phyloP scores from a whole-genome alignment of 2,329 filamentous ascomycete genomes.

The Zymoseptoria pseudotritici region DNA sequence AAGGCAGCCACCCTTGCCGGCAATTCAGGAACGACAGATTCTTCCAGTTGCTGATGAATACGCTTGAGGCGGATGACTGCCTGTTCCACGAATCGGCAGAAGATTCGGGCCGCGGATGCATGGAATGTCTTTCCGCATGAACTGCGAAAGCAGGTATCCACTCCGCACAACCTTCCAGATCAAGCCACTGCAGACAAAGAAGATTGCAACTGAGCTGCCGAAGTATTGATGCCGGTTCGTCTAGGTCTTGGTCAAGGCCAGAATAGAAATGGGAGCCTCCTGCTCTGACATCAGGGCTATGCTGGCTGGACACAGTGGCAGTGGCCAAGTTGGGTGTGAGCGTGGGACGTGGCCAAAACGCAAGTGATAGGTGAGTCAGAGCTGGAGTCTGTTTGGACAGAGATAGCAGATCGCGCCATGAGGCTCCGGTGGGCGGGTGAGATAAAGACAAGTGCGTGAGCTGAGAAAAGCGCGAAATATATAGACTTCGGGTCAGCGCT shows the following conservation, averaged over 20 bases:
- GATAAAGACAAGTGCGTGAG: slow-evolving; percentile 54
- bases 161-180: slow-evolving; percentile 51
- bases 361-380: slow-evolving; percentile 55
- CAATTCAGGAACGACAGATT: slow-evolving; percentile 36
- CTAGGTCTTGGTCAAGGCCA: slow-evolving; percentile 46
- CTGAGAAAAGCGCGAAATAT: slow-evolving; percentile 39
- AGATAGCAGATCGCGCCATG: slow-evolving; percentile 49
- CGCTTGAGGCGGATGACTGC: slow-evolving; percentile 20
- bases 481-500: slow-evolving; percentile 19
- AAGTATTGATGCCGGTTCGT: slow-evolving; percentile 50
- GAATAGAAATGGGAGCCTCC: slow-evolving; percentile 49
- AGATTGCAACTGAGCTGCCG: slow-evolving; percentile 49
- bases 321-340: slow-evolving; percentile 48
- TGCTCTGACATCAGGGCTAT: slow-evolving; percentile 38
- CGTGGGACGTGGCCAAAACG: slow-evolving; percentile 54
- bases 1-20: slow-evolving; percentile 40
- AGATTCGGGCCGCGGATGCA: background rate
- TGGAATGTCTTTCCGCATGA: background rate
- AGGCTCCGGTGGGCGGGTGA: slow-evolving; percentile 40
- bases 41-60: slow-evolving; percentile 38
- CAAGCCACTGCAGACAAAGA: slow-evolving; percentile 54
- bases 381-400: slow-evolving; percentile 48
- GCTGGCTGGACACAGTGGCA: slow-evolving; percentile 35
- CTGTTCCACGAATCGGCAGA: slow-evolving; percentile 6
- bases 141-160: slow-evolving; percentile 48